Percentiles rank a stretch among this genome's conserved stretches.
Evolutionary conservation across 768 basidiomycete genomes (phyloP).

Genomic region (Crucibulum laeve): DNA sequence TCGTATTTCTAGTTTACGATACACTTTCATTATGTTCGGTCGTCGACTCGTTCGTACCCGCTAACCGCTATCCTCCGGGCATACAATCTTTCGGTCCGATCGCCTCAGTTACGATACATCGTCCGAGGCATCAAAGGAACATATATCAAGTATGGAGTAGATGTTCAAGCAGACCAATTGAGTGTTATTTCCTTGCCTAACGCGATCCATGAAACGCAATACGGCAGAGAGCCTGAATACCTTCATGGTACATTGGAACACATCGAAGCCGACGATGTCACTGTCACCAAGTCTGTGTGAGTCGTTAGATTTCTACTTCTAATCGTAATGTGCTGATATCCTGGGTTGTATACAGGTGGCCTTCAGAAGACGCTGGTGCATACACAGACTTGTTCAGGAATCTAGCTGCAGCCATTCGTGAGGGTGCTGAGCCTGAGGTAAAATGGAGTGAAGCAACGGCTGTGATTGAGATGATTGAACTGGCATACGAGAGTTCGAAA

Average conservation of each 20-base stretch:
- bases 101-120: slow-evolving; percentile 64
- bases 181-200: slow-evolving; percentile 46
- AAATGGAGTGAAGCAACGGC: slow-evolving; percentile 71
- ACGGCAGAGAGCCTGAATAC: slow-evolving; percentile 60
- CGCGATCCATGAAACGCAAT: slow-evolving; percentile 38
- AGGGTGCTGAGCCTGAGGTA: slow-evolving; percentile 48
- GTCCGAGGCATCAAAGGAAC: slow-evolving; percentile 71
- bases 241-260: slow-evolving; percentile 63
- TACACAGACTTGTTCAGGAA: slow-evolving; percentile 65
- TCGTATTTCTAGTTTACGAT: slow-evolving; percentile 59
- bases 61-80: slow-evolving; percentile 66
- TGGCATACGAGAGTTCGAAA: slow-evolving; percentile 61
- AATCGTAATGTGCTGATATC: slow-evolving; percentile 35
- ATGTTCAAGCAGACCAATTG: slow-evolving; percentile 77
- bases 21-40: slow-evolving; percentile 43
- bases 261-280: slow-evolving; percentile 41
- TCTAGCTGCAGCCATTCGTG: slow-evolving; percentile 57
- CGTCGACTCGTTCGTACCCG: slow-evolving; percentile 38
- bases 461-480: slow-evolving; percentile 75
- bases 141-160: slow-evolving; percentile 72
- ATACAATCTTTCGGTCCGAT: slow-evolving; percentile 62
- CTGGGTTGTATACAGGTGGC: slow-evolving; percentile 43
- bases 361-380: slow-evolving; percentile 50
- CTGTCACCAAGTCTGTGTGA: slow-evolving; percentile 31
- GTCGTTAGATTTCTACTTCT: slow-evolving; percentile 32